Evolutionary conservation across 1,284 basidiomycete genomes (phyloP).

Genomic region (Rhodotorula sp.): DNA sequence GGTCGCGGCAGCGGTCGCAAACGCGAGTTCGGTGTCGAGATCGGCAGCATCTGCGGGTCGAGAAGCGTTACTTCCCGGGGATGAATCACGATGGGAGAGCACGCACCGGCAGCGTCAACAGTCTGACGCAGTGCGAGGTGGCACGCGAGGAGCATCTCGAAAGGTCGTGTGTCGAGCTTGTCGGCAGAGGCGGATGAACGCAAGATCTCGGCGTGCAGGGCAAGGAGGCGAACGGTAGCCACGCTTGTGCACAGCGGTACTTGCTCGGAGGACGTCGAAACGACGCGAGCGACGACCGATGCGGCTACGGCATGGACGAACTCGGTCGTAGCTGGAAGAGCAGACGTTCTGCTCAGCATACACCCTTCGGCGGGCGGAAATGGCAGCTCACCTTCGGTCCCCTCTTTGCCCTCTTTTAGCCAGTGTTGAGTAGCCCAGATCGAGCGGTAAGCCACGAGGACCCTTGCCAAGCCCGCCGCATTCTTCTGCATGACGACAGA

Average conservation of each 20-base stretch:
- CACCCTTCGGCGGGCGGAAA: neutral
- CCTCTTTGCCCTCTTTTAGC: neutral
- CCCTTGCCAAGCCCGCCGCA: neutral
- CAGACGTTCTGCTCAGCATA: no score
- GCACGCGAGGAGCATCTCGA: slow-evolving; percentile 29
- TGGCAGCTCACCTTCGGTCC: neutral
- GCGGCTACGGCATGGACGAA: no score
- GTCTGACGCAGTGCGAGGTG: slow-evolving; percentile 22
- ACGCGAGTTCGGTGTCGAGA: slow-evolving; percentile 12
- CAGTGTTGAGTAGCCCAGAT: slow-evolving; percentile 20
- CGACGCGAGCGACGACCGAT: no score
- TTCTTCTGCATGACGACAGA: neutral
- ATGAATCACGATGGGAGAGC: no score
- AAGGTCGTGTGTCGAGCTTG: neutral
- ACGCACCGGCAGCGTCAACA: slow-evolving; percentile 2
- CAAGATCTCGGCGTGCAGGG: slow-evolving; percentile 4
- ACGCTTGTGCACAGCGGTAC: neutral
- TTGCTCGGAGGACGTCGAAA: no score
- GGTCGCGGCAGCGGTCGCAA: neutral
- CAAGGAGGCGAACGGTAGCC: slow-evolving; percentile 7
- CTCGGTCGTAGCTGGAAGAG: no score
- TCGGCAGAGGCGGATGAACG: neutral
- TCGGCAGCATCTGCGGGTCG: neutral
- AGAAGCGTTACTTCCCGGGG: rapidly evolving
- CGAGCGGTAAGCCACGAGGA: slow-evolving; percentile 11